Percentiles rank a stretch among this genome's conserved stretches.
Conservation (phyloP, 768 basidiomycete genomes). For the Panellus pusillus region DNA sequence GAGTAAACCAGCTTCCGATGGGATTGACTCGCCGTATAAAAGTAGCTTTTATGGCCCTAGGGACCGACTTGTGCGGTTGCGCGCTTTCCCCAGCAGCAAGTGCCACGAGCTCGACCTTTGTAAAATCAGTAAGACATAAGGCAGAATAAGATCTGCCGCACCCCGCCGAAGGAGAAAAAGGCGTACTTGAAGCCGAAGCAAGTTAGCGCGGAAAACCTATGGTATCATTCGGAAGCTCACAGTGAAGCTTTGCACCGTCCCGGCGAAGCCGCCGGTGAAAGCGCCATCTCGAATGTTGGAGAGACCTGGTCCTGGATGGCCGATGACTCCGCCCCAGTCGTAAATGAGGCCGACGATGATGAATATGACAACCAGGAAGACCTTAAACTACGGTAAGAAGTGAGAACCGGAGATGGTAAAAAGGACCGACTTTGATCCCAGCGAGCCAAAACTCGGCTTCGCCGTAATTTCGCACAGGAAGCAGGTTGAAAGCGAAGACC, state of each 20-base stretch:
- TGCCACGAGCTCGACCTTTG: conserved; percentile 60
- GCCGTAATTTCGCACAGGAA: conserved; percentile 31
- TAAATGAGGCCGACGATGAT: conserved; percentile 62
- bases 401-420: neutral
- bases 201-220: conserved; percentile 48
- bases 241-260: conserved; percentile 20
- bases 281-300: conserved; percentile 1
- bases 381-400: neutral
- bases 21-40: conserved; percentile 43
- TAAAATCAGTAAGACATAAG: neutral
- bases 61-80: conserved; percentile 62
- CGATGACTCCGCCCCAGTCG: conserved; percentile 60
- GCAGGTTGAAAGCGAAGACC: conserved; percentile 18
- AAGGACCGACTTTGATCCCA: conserved; percentile 51
- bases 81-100: conserved; percentile 72
- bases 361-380: conserved; percentile 56
- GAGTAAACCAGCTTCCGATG: neutral
- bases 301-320: conserved; percentile 58
- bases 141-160: neutral
- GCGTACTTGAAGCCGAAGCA: conserved; percentile 59
- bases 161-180: conserved; percentile 69
- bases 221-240: conserved; percentile 31
- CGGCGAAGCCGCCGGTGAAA: conserved; percentile 6
- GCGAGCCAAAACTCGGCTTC: conserved; percentile 68
- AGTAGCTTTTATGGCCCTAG: conserved; percentile 64